phyloP scores from a whole-genome alignment of 768 basidiomycete species.

The Termitomyces sp. region DNA sequence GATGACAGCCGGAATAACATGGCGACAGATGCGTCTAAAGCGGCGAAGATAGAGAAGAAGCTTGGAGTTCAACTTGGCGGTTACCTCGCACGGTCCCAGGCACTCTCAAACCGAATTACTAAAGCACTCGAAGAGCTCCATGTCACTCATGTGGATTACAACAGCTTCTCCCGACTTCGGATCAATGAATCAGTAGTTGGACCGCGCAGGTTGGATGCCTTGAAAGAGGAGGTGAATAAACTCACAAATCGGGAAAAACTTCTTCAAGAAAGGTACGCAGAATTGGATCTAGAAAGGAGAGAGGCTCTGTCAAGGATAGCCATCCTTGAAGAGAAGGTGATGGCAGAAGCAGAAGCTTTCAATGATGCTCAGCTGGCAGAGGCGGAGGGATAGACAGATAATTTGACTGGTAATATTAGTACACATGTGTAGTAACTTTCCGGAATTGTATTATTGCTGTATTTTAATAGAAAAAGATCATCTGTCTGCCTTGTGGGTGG shows the following conservation, averaged over 20 bases:
- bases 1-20: slow-evolving; percentile 63
- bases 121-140: slow-evolving; percentile 71
- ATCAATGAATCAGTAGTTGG: slow-evolving; percentile 70
- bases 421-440: slow-evolving; percentile 14
- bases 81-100: slow-evolving; percentile 72
- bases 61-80: slow-evolving; percentile 85
- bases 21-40: slow-evolving; percentile 75
- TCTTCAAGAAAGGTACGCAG: slow-evolving; percentile 82
- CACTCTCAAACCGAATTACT: slow-evolving; percentile 56
- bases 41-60: slow-evolving; percentile 87
- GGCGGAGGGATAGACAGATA: slow-evolving; percentile 39
- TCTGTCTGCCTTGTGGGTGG: slow-evolving; percentile 2
- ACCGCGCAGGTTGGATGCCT: slow-evolving; percentile 69
- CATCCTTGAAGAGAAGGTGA: slow-evolving; percentile 77
- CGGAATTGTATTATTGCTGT: slow-evolving; percentile 11
- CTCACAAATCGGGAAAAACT: slow-evolving; percentile 72
- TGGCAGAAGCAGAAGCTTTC: slow-evolving; percentile 77
- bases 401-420: slow-evolving; percentile 7
- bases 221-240: slow-evolving; percentile 83
- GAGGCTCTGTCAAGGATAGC: slow-evolving; percentile 56
- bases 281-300: slow-evolving; percentile 65
- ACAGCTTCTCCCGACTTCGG: slow-evolving; percentile 73
- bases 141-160: slow-evolving; percentile 61
- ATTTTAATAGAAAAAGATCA: slow-evolving; percentile 1
- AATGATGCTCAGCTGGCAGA: slow-evolving; percentile 73